phyloP scores from a whole-genome alignment of 2,329 filamentous ascomycete genomes.

The Colletotrichum paranaense region DNA sequence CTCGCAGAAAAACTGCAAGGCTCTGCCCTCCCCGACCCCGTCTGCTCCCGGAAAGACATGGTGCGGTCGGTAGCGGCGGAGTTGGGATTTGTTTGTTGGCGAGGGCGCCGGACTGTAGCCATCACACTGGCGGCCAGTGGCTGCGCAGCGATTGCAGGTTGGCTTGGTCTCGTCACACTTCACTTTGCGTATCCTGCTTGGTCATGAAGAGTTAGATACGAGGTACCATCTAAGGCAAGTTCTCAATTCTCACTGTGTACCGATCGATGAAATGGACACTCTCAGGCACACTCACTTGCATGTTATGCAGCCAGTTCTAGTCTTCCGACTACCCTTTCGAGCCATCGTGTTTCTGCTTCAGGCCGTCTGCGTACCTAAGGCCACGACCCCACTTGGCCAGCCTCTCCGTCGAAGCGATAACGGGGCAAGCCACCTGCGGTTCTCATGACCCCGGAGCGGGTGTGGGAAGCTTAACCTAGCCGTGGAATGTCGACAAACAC shows the following conservation, averaged over 20 bases:
- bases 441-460: background rate
- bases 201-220: background rate
- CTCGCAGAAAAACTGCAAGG: constrained; percentile 15
- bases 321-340: constrained; percentile 44
- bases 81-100: background rate
- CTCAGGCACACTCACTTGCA: constrained; percentile 56
- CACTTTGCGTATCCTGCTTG: constrained; percentile 60
- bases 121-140: constrained; percentile 66
- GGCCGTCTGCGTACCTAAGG: background rate
- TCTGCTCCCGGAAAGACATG: background rate
- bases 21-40: constrained; percentile 7
- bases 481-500: background rate
- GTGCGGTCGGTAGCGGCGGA: background rate
- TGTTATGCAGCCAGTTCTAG: constrained; percentile 63
- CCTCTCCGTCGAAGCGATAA: background rate
- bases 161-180: constrained; percentile 69
- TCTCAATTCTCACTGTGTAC: background rate
- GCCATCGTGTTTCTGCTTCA: constrained; percentile 5
- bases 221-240: background rate
- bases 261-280: background rate
- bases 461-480: background rate
- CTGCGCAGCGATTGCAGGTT: constrained; percentile 62
- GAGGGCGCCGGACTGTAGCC: constrained; percentile 52
- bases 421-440: background rate
- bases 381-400: background rate